Conservation (phyloP, 148 eudicot genomes). For the Rhododendron griersonianum region DNA sequence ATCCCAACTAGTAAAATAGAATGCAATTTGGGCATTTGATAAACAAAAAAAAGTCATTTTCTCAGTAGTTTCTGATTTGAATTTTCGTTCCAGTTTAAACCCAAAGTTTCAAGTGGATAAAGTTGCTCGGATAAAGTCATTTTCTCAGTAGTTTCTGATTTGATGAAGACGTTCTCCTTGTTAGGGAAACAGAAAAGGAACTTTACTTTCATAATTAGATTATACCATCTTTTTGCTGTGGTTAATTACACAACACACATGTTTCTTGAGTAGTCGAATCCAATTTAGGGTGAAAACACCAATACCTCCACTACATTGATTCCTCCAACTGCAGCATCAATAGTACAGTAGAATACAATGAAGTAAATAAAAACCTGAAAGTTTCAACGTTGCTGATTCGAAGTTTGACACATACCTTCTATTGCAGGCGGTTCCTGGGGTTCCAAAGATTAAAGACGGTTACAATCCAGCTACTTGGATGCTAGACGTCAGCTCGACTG, state of each 20-base stretch:
- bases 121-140: background rate
- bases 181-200: background rate
- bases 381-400: background rate
- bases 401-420: background rate
- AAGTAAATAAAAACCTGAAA: background rate
- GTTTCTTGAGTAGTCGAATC: background rate
- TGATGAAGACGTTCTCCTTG: background rate
- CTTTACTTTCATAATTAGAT: background rate
- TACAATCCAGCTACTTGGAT: slow-evolving; percentile 58
- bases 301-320: background rate
- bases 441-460: slow-evolving; percentile 42
- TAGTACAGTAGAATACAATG: background rate
- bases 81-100: background rate
- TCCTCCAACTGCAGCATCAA: background rate
- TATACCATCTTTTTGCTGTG: background rate
- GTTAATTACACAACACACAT: background rate
- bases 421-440: slow-evolving; percentile 33
- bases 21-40: background rate
- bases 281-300: background rate
- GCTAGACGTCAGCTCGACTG: slow-evolving; percentile 40
- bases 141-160: too few species aligned
- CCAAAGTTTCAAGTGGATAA: background rate
- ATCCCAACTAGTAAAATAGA: background rate
- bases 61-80: background rate
- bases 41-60: background rate